A percentile compares a stretch with the other conserved stretches of the same genome.
These are phyloP conservation scores for Copromyces sp. DNA, from an alignment of 495 filamentous ascomycete genomes.

Conservation along the genomic window DNA sequence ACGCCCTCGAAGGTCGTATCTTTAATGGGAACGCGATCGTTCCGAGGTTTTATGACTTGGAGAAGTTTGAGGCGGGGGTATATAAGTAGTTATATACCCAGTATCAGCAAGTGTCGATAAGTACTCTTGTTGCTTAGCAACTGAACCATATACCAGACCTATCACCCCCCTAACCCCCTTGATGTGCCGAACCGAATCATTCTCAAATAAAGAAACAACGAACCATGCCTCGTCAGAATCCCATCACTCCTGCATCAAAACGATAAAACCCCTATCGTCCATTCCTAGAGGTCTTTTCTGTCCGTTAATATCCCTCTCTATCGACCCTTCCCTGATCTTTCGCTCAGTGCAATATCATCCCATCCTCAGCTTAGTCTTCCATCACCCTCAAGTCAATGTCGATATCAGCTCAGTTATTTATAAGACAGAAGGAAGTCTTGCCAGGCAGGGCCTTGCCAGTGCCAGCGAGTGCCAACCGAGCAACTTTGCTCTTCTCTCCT, in stretches of 20 bases:
- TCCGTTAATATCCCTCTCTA: not conserved
- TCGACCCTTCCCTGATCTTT: too few relatives aligned
- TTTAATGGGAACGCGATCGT: slow-evolving; percentile 79
- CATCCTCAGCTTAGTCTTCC: not conserved
- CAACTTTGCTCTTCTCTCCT: not conserved
- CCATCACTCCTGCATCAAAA: not conserved
- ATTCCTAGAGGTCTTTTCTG: not conserved
- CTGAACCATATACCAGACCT: not conserved
- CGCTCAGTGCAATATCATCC: not conserved
- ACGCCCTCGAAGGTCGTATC: slow-evolving; percentile 69
- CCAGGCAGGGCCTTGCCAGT: not conserved
- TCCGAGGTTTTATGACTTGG: slow-evolving; percentile 67
- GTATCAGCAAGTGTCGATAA: not conserved
- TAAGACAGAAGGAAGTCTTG: not conserved
- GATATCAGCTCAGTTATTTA: not conserved
- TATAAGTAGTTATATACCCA: slow-evolving; percentile 31
- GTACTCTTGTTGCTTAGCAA: not conserved
- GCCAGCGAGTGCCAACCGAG: not conserved
- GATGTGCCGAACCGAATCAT: not conserved
- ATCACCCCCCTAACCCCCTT: not conserved
- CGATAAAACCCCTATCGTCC: not conserved
- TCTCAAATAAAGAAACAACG: not conserved
- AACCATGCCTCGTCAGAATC: not conserved
- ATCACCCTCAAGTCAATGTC: not conserved
- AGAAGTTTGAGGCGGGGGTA: slow-evolving; percentile 66